Conservation (phyloP, 2,329 filamentous ascomycete genomes). For the Penicillium expansum region DNA sequence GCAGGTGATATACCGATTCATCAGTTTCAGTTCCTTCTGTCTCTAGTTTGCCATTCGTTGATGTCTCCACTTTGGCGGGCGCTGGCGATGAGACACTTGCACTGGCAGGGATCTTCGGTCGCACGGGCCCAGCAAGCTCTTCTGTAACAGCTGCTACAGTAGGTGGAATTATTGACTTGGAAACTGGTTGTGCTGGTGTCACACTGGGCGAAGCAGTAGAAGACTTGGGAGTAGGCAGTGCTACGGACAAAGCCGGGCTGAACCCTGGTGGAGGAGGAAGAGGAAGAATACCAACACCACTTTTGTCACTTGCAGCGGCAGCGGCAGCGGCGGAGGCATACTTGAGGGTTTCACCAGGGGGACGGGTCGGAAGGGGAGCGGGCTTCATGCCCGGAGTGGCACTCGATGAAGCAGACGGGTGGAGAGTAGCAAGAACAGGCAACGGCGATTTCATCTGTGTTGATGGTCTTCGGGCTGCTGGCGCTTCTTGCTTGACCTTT, state of each 20-base stretch:
- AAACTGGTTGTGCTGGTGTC: slow-evolving; percentile 49
- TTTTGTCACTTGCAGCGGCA: slow-evolving; percentile 86
- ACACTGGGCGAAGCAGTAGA: slow-evolving; percentile 59
- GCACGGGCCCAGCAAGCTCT: slow-evolving; percentile 34
- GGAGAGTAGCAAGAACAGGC: slow-evolving; percentile 86
- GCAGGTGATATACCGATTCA: slow-evolving; percentile 90
- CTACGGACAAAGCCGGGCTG: slow-evolving; percentile 50
- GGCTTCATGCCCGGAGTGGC: slow-evolving; percentile 78
- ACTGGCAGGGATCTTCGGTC: slow-evolving; percentile 53
- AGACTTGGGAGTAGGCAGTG: slow-evolving; percentile 53
- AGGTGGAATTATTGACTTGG: slow-evolving; percentile 39
- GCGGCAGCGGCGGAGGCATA: slow-evolving; percentile 96
- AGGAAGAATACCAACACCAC: slow-evolving; percentile 83
- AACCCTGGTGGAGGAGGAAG: slow-evolving; percentile 81
- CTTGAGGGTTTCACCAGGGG: slow-evolving; percentile 86
- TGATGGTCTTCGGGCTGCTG: slow-evolving; percentile 68
- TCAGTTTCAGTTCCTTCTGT: slow-evolving; percentile 56
- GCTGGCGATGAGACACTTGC: slow-evolving; percentile 46
- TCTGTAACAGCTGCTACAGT: slow-evolving; percentile 38
- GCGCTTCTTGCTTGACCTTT: slow-evolving; percentile 57
- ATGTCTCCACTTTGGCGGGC: slow-evolving; percentile 46
- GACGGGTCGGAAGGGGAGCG: slow-evolving; percentile 77
- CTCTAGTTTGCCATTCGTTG: slow-evolving; percentile 51
- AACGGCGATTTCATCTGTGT: slow-evolving; percentile 90
- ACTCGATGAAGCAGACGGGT: slow-evolving; percentile 54